Evolutionary conservation across 2,329 filamentous ascomycete species (phyloP).

Genomic region (Fusarium tupiense): DNA sequence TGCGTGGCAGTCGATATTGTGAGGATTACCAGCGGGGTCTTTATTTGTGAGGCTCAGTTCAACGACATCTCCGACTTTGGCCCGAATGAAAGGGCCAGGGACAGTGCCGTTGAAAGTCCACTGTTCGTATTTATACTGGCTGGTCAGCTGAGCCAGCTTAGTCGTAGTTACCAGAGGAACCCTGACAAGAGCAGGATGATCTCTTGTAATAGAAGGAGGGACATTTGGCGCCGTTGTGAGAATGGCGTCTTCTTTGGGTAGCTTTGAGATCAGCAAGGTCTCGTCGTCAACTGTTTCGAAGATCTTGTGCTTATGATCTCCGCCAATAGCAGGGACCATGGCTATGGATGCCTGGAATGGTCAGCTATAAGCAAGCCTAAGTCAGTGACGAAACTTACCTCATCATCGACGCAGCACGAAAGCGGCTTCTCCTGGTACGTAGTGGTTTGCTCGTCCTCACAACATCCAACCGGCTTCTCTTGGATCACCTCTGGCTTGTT

Average conservation of each 20-base stretch:
- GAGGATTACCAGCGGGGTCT: not conserved
- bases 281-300: not conserved
- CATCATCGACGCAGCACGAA: not conserved
- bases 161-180: not conserved
- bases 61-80: conserved; percentile 16
- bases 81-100: conserved; percentile 20
- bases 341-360: not conserved
- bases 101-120: conserved; percentile 28
- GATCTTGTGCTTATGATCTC: not conserved
- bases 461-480: not conserved
- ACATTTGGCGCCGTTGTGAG: not conserved
- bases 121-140: conserved; percentile 24
- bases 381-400: not conserved
- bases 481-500: not conserved
- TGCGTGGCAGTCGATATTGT: conserved; percentile 24
- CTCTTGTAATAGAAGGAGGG: not conserved
- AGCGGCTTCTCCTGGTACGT: not conserved
- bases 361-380: not conserved
- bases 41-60: conserved; percentile 20
- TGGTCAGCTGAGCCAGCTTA: conserved; percentile 20
- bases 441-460: not conserved
- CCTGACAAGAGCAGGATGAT: not conserved
- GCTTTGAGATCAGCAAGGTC: not conserved
- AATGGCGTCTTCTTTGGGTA: not conserved
- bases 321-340: not conserved